Percentiles rank a stretch among this genome's conserved stretches.
These are phyloP conservation scores for Xylona heveae DNA, from an alignment of 495 filamentous ascomycete species.

Conservation along the genomic window DNA sequence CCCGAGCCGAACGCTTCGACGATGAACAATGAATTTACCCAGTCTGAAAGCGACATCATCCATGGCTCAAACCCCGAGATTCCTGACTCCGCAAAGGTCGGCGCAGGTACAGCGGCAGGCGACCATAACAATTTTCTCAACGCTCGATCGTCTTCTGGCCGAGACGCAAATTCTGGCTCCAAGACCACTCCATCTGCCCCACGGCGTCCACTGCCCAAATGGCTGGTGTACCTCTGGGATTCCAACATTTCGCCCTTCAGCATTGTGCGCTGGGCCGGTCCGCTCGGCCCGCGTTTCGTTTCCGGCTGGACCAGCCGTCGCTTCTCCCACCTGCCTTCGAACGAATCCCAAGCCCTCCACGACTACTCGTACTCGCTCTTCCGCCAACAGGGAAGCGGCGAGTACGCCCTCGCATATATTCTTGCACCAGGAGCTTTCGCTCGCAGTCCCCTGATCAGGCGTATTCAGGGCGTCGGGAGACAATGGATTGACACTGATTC, in stretches of 20 bases:
- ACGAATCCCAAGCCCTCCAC: constrained; percentile 70
- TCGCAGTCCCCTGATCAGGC: constrained; percentile 63
- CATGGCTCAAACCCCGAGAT: constrained; percentile 10
- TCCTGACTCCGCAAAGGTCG: constrained; percentile 13
- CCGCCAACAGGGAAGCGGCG: constrained; percentile 73
- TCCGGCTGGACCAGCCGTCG: constrained; percentile 88
- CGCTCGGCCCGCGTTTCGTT: constrained; percentile 73
- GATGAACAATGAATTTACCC: constrained; percentile 48
- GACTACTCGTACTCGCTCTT: constrained; percentile 92
- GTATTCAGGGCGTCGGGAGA: constrained; percentile 70
- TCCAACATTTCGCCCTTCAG: constrained; percentile 92
- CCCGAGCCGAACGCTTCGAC: constrained; percentile 52
- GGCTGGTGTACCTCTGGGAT: constrained; percentile 87
- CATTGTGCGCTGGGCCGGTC: constrained; percentile 74
- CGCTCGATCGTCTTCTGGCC: constrained; percentile 18
- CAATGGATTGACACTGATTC: constrained; percentile 23
- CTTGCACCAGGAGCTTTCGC: constrained; percentile 88
- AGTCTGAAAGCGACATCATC: constrained; percentile 42
- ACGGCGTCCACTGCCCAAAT: constrained; percentile 51
- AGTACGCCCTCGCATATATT: constrained; percentile 84
- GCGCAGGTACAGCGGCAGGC: no score
- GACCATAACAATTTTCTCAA: constrained; percentile 39
- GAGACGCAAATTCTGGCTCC: constrained; percentile 8
- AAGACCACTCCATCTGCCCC: constrained; percentile 20
- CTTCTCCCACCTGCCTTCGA: constrained; percentile 67